Base-by-base conservation (phyloP, 2,329 filamentous ascomycete genomes). In the Alternaria arbusti region DNA sequence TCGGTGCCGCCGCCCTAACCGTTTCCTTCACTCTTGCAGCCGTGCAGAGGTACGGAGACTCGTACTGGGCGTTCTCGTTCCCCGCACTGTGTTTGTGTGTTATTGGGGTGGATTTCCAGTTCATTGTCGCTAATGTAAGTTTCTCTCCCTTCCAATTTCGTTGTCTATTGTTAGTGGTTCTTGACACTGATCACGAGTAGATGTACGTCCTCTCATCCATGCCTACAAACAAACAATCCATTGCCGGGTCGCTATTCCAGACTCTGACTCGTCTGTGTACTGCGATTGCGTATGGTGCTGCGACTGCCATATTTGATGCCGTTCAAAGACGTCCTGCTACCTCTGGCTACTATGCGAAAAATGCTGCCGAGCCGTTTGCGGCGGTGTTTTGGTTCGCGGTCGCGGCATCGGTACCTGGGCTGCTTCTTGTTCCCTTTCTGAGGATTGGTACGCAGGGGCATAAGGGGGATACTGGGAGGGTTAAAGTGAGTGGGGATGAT, bases 151-250 rank as follows among this genome's bases (percentile, higher is more conserved):
- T 20, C 22, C 10, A 13, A 1, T 23, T 3, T 36, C 5, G 6
- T 20, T 45, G 8, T 15, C 4, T 15, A 1, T 7, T 3, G 9
- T 4, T 3, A 11, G 12, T 25, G 4, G 3, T 36, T 5, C 12
- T 43, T n/a, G 20, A 8, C 25, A 1, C 23, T 50, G 9, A 59
- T 36, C 28, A 22, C 11, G 12, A 12, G 3, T 63, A 89, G 84
- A 89, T 91, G 85, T 91, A 91, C 67, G 89, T 91, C 57, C 87
- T 91, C 83, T 88, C 87, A 5, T 87, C 87, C 0, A 84, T 91
- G 56, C 88, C 88, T 0, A 76, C 81, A 1, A 82, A 86, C n/a
- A 86, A 90, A 67, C 88, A 92, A 69, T 88, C 87, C 0, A 84
- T 91, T 13, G 89, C 89, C 0, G 89, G 89, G 6, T 89, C 88